phyloP scores from a whole-genome alignment of 768 basidiomycete genomes.

The Wakefieldia striispora region DNA sequence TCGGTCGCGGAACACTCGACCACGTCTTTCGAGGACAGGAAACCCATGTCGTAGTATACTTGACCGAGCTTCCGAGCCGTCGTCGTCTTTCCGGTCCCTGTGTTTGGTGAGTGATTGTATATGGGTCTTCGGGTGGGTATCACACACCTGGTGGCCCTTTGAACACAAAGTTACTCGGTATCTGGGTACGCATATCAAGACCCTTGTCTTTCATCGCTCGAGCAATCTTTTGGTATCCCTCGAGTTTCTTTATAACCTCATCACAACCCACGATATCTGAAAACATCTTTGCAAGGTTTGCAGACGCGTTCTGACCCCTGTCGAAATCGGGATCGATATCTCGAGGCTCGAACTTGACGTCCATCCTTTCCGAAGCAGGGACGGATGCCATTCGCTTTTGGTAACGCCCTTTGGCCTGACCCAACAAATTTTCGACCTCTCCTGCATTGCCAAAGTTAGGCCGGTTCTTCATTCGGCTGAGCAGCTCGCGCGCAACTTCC shows the following conservation, averaged over 20 bases:
- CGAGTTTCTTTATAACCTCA: slow-evolving; percentile 47
- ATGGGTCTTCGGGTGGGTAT: not conserved
- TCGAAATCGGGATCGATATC: slow-evolving; percentile 70
- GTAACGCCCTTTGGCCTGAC: slow-evolving; percentile 48
- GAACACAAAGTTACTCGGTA: slow-evolving; percentile 68
- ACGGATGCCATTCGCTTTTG: slow-evolving; percentile 38
- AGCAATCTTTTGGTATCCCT: slow-evolving; percentile 52
- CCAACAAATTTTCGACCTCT: slow-evolving; percentile 63
- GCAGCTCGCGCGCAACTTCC: slow-evolving; percentile 49
- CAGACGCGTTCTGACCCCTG: slow-evolving; percentile 44
- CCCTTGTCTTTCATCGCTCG: slow-evolving; percentile 39
- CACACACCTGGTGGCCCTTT: slow-evolving; percentile 67
- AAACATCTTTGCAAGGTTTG: slow-evolving; percentile 57
- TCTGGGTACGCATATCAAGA: slow-evolving; percentile 44
- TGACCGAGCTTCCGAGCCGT: slow-evolving; percentile 62
- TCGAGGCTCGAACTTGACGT: slow-evolving; percentile 38
- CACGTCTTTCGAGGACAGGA: slow-evolving; percentile 50
- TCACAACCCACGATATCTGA: slow-evolving; percentile 63
- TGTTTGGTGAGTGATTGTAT: not conserved
- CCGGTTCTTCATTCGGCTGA: slow-evolving; percentile 36
- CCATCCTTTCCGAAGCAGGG: slow-evolving; percentile 20
- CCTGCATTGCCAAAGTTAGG: slow-evolving; percentile 70
- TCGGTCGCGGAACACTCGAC: slow-evolving; percentile 70
- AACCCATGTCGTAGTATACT: slow-evolving; percentile 66
- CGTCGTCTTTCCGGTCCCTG: slow-evolving; percentile 67